These are phyloP conservation scores for Cladosporium velox DNA, from an alignment of 2,329 filamentous ascomycete genomes.

Conservation along the genomic window DNA sequence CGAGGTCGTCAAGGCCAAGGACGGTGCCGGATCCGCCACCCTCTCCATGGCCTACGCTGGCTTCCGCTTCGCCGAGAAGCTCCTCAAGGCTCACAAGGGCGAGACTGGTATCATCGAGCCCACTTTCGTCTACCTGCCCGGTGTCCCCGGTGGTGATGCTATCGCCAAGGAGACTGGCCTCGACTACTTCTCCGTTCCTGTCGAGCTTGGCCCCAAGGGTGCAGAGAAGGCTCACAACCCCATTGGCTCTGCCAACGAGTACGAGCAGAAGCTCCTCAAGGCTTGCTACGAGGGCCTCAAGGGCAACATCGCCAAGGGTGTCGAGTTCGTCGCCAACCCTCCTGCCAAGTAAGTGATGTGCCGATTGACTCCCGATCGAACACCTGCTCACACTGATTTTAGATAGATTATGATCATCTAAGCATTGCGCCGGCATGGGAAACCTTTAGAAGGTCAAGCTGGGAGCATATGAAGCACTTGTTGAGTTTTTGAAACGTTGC, in stretches of 20 bases:
- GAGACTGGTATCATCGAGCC: conserved; percentile 93
- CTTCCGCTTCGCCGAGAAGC: conserved; percentile 92
- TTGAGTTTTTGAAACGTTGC: conserved; percentile 8
- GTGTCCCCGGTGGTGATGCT: conserved; percentile 82
- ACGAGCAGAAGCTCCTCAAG: conserved; percentile 85
- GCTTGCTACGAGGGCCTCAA: conserved; percentile 76
- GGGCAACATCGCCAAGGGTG: conserved; percentile 92
- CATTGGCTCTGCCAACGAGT: conserved; percentile 72
- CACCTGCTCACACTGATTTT: neutral
- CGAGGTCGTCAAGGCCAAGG: conserved; percentile 93
- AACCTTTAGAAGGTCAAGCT: conserved; percentile 11
- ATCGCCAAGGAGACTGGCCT: conserved; percentile 78
- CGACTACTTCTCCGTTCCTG: conserved; percentile 94
- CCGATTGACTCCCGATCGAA: neutral
- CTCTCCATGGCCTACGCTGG: conserved; percentile 95
- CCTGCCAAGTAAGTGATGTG: conserved; percentile 68
- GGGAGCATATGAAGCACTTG: conserved; percentile 11
- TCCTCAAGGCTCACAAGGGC: conserved; percentile 84
- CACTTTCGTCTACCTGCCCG: conserved; percentile 92
- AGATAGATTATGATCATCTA: conserved; percentile 9
- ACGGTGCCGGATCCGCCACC: conserved; percentile 85
- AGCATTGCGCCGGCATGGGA: conserved; percentile 13
- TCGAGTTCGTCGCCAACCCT: conserved; percentile 84
- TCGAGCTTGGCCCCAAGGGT: conserved; percentile 83
- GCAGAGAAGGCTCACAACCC: conserved; percentile 83